Evolutionary conservation across 257 asterid genomes (phyloP).

Genomic region (Fraxinus anomala): DNA sequence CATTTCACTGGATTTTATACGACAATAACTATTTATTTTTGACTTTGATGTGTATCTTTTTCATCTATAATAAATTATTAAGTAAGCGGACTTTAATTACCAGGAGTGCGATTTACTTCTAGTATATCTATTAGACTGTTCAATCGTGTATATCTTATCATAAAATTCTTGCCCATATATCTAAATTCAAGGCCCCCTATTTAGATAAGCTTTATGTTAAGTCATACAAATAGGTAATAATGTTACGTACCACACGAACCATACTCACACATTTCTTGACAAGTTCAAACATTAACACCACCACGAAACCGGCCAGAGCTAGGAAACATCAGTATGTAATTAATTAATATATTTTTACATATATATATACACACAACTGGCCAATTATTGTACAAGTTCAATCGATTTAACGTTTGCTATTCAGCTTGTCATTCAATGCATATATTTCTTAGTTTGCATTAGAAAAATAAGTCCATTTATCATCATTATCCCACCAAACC

Average conservation of each 20-base stretch:
- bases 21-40: too few species aligned
- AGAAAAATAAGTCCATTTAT: conserved; percentile 26
- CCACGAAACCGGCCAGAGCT: conserved; percentile 51
- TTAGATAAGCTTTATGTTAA: conserved; percentile 1
- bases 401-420: conserved; percentile 49
- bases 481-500: conserved; percentile 21
- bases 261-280: conserved; percentile 39
- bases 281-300: conserved; percentile 58
- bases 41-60: too few species aligned
- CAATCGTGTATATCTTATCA: too few species aligned
- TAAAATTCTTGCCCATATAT: too few species aligned
- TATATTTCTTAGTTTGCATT: conserved; percentile 19
- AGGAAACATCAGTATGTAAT: conserved; percentile 25
- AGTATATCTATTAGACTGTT: neutral
- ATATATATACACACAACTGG: conserved; percentile 9
- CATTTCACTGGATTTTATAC: neutral
- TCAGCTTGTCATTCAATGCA: conserved; percentile 14
- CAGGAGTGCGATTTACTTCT: too few species aligned
- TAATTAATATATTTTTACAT: conserved; percentile 19
- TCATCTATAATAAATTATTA: too few species aligned
- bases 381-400: conserved; percentile 30
- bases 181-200: neutral
- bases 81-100: too few species aligned
- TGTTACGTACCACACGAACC: conserved; percentile 26
- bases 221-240: conserved; percentile 17